Evolutionary conservation across 192 early-diverging fungal genomes (phyloP).

Genomic region (Coemansia sp.): DNA sequence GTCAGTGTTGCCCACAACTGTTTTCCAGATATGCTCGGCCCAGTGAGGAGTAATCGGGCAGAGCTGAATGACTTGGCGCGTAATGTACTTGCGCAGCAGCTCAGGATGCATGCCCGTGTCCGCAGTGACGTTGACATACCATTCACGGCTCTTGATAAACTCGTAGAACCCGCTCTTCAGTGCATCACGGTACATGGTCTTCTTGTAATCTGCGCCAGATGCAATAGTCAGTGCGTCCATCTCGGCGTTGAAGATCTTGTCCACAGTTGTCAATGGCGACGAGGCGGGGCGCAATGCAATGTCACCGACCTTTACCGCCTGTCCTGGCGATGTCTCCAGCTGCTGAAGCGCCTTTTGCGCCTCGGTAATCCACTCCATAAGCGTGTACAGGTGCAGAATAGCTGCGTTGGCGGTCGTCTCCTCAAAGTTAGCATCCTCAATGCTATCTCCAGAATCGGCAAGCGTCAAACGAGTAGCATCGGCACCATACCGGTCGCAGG

Average conservation of each 20-base stretch:
- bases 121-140: slow-evolving; percentile 81
- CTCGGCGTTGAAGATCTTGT: slow-evolving; percentile 87
- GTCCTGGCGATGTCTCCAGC: slow-evolving; percentile 54
- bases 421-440: slow-evolving; percentile 99
- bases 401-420: slow-evolving; percentile 92
- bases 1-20: slow-evolving; percentile 72
- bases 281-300: slow-evolving; percentile 54
- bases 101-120: slow-evolving; percentile 81
- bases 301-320: slow-evolving; percentile 30
- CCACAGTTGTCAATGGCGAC: slow-evolving; percentile 66
- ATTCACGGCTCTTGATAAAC: slow-evolving; percentile 78
- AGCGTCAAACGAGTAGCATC: slow-evolving; percentile 94
- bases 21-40: slow-evolving; percentile 87
- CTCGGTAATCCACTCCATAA: slow-evolving; percentile 89
- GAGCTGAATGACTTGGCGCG: slow-evolving; percentile 80
- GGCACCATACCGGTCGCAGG: slow-evolving; percentile 84
- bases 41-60: slow-evolving; percentile 92
- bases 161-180: slow-evolving; percentile 91
- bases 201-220: slow-evolving; percentile 72
- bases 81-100: slow-evolving; percentile 79
- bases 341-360: slow-evolving; percentile 56
- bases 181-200: slow-evolving; percentile 87
- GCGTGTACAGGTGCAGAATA: slow-evolving; percentile 86
- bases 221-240: slow-evolving; percentile 73
- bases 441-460: slow-evolving; percentile 93